phyloP scores from a whole-genome alignment of 306 rosid species.

The Pueraria montana region DNA sequence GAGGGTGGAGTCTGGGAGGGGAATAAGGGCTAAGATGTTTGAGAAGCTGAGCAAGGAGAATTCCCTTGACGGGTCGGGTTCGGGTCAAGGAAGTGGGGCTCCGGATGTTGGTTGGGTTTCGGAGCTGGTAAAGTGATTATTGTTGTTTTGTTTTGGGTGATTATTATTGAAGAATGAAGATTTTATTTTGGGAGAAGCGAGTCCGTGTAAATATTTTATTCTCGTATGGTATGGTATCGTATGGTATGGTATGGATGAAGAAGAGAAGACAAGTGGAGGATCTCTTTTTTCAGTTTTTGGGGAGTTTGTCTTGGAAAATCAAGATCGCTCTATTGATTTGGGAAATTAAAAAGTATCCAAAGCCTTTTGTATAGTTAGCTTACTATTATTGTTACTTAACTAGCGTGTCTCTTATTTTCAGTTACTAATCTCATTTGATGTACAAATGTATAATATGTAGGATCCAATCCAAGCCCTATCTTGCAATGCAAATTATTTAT shows the following conservation, averaged over 20 bases:
- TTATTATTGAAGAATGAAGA: not conserved
- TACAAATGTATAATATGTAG: conserved; percentile 47
- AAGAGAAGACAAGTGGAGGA: conserved; percentile 57
- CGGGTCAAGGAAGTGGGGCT: conserved; percentile 40
- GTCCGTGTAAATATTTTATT: conserved; percentile 58
- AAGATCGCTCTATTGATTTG: conserved; percentile 39
- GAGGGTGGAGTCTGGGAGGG: conserved; percentile 93
- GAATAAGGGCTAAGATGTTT: conserved; percentile 78
- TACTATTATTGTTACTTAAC: conserved; percentile 22
- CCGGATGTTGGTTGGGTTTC: conserved; percentile 94
- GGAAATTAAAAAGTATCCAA: conserved; percentile 33
- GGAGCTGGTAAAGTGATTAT: conserved; percentile 69
- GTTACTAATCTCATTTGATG: conserved; percentile 47
- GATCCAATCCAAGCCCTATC: too few relatives aligned
- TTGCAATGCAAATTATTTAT: not conserved
- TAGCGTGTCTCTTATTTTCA: conserved; percentile 5
- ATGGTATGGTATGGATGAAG: conserved; percentile 40
- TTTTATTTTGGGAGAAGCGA: conserved; percentile 48
- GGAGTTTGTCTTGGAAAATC: conserved; percentile 44
- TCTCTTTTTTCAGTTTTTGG: conserved; percentile 59
- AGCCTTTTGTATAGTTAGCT: conserved; percentile 49
- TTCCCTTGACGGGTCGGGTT: conserved; percentile 58
- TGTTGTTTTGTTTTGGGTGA: not conserved
- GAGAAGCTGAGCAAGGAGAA: conserved; percentile 88
- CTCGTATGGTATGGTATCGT: too few relatives aligned